A percentile compares a stretch with the other conserved stretches of the same genome.
phyloP scores from a whole-genome alignment of 495 filamentous ascomycete species.

The Eremomyces bilateralis region DNA sequence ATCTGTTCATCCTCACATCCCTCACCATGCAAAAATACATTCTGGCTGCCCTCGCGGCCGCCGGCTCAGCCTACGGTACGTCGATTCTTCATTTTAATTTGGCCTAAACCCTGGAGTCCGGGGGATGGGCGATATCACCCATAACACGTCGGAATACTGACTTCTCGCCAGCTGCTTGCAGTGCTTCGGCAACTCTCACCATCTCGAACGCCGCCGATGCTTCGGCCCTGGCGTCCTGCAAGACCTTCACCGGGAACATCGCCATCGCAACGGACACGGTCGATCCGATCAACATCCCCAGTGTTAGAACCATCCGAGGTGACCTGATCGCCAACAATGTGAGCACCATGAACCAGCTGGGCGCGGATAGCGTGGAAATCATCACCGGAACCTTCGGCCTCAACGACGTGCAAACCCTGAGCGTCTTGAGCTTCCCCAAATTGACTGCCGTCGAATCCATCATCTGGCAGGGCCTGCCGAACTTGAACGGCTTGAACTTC shows the following conservation, averaged over 20 bases:
- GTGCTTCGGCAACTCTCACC: slow-evolving; percentile 26
- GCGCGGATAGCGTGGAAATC: slow-evolving; percentile 24
- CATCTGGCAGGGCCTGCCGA: slow-evolving; percentile 49
- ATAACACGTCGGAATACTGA: too few relatives aligned
- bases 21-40: slow-evolving; percentile 38
- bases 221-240: slow-evolving; percentile 39
- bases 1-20: background rate
- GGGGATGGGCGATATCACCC: too few relatives aligned
- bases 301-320: slow-evolving; percentile 43
- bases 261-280: slow-evolving; percentile 33
- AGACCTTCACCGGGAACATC: slow-evolving; percentile 46
- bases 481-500: slow-evolving; percentile 47
- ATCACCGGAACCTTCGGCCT: slow-evolving; percentile 47
- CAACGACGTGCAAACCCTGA: slow-evolving; percentile 40
- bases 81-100: slow-evolving; percentile 4
- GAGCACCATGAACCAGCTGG: slow-evolving; percentile 31
- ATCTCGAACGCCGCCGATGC: slow-evolving; percentile 55
- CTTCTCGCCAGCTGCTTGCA: slow-evolving; percentile 22
- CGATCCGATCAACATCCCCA: slow-evolving; percentile 30
- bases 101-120: too few relatives aligned
- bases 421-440: slow-evolving; percentile 34
- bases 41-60: slow-evolving; percentile 49
- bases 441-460: slow-evolving; percentile 43
- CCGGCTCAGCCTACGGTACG: slow-evolving; percentile 45
- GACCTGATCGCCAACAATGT: slow-evolving; percentile 39